Conservation (phyloP, 371 early-diverging fungal species). For the Mucor mucedo region DNA sequence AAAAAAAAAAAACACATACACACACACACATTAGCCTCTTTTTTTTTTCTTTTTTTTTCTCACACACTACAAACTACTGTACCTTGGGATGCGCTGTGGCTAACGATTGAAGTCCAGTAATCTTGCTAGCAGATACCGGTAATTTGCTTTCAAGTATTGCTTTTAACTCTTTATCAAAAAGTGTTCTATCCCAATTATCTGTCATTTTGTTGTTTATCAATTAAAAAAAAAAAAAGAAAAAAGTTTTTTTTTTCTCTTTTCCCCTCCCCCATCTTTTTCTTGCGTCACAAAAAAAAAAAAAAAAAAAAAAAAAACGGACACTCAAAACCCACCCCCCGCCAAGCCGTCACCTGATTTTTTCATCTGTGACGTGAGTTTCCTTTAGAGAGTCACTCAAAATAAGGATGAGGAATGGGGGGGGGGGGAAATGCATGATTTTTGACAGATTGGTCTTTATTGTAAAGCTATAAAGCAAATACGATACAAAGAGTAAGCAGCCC, state of each 20-base stretch:
- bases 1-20: no score
- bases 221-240: neutral
- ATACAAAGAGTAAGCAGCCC: neutral
- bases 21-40: neutral
- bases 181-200: conserved; percentile 52
- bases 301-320: no score
- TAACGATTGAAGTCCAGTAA: conserved; percentile 53
- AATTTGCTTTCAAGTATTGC: conserved; percentile 56
- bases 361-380: no score
- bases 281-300: neutral
- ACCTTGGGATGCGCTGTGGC: conserved; percentile 66
- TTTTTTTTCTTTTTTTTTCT: neutral
- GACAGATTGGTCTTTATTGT: no score
- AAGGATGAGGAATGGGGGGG: no score
- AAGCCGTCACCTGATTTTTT: no score
- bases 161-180: conserved; percentile 66
- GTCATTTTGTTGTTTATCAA: conserved; percentile 24
- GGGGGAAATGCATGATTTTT: no score
- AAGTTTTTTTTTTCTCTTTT: conserved; percentile 7
- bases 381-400: no score
- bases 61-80: conserved; percentile 7
- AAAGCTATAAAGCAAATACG: neutral
- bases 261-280: neutral
- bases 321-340: no score
- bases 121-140: conserved; percentile 71